A percentile compares a stretch with the other conserved stretches of the same genome.
Evolutionary conservation across 495 filamentous ascomycete species (phyloP).

Genomic region (Aspergillus heteromorphus): DNA sequence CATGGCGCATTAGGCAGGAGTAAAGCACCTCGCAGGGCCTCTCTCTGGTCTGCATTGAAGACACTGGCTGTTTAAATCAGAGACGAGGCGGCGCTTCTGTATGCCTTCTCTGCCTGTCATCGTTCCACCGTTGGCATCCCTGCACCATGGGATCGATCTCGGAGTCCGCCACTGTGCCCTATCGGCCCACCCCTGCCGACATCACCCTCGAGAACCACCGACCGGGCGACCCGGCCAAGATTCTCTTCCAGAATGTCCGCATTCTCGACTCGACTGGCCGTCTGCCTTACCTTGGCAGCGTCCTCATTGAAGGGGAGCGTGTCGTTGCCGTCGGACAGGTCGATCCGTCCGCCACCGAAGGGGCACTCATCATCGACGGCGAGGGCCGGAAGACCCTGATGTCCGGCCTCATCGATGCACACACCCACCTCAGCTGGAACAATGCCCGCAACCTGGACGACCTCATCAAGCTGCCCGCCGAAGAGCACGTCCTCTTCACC

Average conservation of each 20-base stretch:
- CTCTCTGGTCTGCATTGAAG: no score
- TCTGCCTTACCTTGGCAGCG: conserved; percentile 44
- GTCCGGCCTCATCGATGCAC: conserved; percentile 44
- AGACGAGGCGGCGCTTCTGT: no score
- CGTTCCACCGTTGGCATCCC: not conserved
- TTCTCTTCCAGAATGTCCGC: conserved; percentile 44
- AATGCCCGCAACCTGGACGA: conserved; percentile 28
- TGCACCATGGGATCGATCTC: not conserved
- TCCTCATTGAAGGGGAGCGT: conserved; percentile 37
- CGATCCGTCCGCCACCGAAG: conserved; percentile 22
- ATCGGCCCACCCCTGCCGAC: not conserved
- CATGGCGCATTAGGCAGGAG: no score
- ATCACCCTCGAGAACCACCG: not conserved
- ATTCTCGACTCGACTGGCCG: conserved; percentile 45
- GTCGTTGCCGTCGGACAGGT: conserved; percentile 37
- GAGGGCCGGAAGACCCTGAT: conserved; percentile 38
- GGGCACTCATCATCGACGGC: conserved; percentile 29
- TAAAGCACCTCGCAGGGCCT: no score
- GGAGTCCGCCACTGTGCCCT: not conserved
- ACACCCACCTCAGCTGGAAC: conserved; percentile 50
- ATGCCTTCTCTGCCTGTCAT: not conserved
- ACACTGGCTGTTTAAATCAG: no score
- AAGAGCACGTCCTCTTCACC: conserved; percentile 46
- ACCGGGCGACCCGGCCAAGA: conserved; percentile 8
- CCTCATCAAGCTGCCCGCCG: conserved; percentile 35